phyloP scores from a whole-genome alignment of 2,329 filamentous ascomycete genomes.

The Ophiostoma triangulosporum region DNA sequence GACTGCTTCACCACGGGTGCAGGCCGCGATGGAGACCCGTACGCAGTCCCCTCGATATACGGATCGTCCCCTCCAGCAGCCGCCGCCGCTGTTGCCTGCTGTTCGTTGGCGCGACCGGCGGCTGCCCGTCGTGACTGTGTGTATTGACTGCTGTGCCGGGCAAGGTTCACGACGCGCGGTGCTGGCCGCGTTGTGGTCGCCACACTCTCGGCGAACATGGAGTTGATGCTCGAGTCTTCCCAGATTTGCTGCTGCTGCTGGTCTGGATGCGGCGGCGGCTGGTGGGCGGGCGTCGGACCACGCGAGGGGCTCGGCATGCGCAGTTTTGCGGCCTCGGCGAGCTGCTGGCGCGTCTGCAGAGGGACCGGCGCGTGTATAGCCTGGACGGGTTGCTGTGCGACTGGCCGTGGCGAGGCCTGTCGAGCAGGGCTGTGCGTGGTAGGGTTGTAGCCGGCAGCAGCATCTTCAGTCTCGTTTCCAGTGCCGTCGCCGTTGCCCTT shows the following conservation, averaged over 20 bases:
- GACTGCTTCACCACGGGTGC: conserved; percentile 18
- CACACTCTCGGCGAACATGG: conserved; percentile 16
- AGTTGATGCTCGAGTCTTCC: conserved; percentile 25
- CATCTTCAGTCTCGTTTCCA: neutral
- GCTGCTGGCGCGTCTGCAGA: conserved; percentile 17
- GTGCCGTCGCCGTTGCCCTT: conserved; percentile 11
- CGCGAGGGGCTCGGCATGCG: conserved; percentile 22
- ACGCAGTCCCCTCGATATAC: conserved; percentile 16
- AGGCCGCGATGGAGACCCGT: conserved; percentile 18
- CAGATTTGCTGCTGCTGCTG: conserved; percentile 20
- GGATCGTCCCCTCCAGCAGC: conserved; percentile 7
- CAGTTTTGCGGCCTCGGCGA: conserved; percentile 23
- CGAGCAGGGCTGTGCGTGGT: neutral
- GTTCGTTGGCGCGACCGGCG: too few relatives aligned
- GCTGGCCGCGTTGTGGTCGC: conserved; percentile 3
- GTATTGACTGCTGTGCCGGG: conserved; percentile 11
- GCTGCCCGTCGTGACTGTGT: too few relatives aligned
- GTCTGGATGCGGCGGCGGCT: conserved; percentile 5
- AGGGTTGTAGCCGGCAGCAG: neutral
- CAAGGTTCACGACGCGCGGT: neutral
- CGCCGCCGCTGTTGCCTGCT: neutral
- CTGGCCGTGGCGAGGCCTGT: neutral
- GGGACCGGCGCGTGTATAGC: conserved; percentile 15
- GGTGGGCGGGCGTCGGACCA: conserved; percentile 17
- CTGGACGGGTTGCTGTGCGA: neutral